Base-by-base conservation (phyloP, 2,329 filamentous ascomycete species). In the Mariannaea elegans region DNA sequence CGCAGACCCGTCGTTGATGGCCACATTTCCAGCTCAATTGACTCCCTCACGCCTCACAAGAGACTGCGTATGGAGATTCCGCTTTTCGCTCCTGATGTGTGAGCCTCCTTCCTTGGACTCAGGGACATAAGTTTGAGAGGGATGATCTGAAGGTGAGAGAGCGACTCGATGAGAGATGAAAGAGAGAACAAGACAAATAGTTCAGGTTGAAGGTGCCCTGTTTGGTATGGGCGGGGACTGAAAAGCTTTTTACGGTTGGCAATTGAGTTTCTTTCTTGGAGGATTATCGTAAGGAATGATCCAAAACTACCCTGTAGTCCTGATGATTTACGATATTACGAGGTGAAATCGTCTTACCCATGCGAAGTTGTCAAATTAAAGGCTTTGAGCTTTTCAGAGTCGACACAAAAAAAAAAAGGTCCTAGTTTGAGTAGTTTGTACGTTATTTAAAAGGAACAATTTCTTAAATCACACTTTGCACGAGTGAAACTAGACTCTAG, bases 1-100 rank as follows among this genome's bases (percentile, higher is more conserved):
- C 57, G 69, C 14, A 59, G 64, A 54, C 69, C 69, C 4, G 51
- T 55, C n/a, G 51, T 55, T 36, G 51, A 55, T 21, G 51, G 51
- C 5, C 53, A 56, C 36, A 56, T 49, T 29, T 56, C 53, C 21
- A 56, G 53, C 27, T 41, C 34, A 3, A 56, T 56, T 14, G 53
- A 56, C 19, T 56, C 53, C 3, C 45, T 56, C 9, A 44, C 42
- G 34, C 53, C 53, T 6, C 53, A 56, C 27, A 32, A 56, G 31
- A 48, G 45, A n/a, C 45, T 56, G 12, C 53, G n/a, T 24, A 56
- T 56, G 53, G 53, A 56, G 36, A 23, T 56, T 49, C 53, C 53
- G 3, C 21, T 56, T 21, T 56, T 56, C 9, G 53, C 46, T 27
- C 53, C 53, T 5, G 36, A 56, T 7, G 13, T 38, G 27, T 48